phyloP scores from a whole-genome alignment of 306 rosid species.

The Ormosia semicastrata region DNA sequence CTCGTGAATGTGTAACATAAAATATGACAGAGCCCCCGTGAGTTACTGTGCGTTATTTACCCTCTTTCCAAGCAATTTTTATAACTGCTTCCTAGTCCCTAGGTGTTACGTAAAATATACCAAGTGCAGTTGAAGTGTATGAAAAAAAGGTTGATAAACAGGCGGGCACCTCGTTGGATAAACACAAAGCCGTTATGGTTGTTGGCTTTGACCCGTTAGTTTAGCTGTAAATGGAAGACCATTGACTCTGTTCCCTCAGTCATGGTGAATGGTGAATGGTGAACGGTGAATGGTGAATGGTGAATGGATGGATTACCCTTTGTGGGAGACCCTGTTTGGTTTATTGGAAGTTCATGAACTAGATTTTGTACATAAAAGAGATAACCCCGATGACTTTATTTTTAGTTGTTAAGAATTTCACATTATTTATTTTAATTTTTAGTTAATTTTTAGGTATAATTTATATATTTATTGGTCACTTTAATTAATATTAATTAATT shows the following conservation, averaged over 20 bases:
- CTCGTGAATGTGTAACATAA: slow-evolving; percentile 3
- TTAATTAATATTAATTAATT: too few species aligned
- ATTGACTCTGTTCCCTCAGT: too few species aligned
- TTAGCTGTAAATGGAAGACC: neutral
- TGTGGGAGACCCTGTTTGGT: slow-evolving; percentile 1
- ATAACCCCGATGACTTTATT: neutral
- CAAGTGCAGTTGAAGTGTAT: neutral
- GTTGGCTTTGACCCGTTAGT: slow-evolving; percentile 24
- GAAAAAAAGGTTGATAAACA: neutral
- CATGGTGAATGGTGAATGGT: too few species aligned
- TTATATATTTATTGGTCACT: too few species aligned
- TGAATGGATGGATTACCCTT: neutral
- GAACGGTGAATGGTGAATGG: too few species aligned
- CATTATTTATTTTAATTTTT: too few species aligned
- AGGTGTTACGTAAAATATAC: neutral
- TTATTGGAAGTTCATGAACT: slow-evolving; percentile 28
- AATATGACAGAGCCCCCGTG: neutral
- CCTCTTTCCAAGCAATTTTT: neutral
- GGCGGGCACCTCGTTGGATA: slow-evolving; percentile 13
- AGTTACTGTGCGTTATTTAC: neutral
- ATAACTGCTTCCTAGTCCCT: slow-evolving; percentile 16
- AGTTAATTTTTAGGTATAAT: too few species aligned
- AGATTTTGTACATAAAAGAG: slow-evolving; percentile 5
- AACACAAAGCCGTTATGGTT: neutral
- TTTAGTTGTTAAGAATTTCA: too few species aligned